Percentiles rank a stretch among this genome's conserved stretches.
phyloP scores from a whole-genome alignment of 2,329 filamentous ascomycete species.

The Cordyceps javanica region DNA sequence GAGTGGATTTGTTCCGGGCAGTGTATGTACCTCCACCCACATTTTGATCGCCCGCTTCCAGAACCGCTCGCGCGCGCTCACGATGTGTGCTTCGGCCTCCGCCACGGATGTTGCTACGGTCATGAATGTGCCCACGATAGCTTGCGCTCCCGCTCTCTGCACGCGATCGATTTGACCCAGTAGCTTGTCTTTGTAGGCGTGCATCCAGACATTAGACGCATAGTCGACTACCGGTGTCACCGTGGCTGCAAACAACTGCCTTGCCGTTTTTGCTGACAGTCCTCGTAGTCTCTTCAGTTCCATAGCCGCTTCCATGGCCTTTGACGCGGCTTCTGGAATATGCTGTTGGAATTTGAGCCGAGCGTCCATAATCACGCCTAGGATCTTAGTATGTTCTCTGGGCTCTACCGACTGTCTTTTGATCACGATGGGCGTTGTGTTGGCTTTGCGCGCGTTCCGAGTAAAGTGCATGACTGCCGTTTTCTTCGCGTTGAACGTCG shows the following conservation, averaged over 20 bases:
- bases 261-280: neutral
- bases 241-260: constrained; percentile 14
- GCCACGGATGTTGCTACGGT: too few relatives aligned
- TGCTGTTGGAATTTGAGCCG: constrained; percentile 15
- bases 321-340: constrained; percentile 2
- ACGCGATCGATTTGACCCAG: neutral
- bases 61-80: neutral
- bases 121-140: neutral
- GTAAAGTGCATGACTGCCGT: constrained; percentile 19
- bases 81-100: neutral
- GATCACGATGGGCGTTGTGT: neutral
- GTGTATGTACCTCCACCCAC: neutral
- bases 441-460: neutral
- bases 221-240: constrained; percentile 21
- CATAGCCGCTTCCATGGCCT: neutral
- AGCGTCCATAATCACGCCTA: constrained; percentile 17
- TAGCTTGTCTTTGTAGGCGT: constrained; percentile 13
- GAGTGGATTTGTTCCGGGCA: neutral
- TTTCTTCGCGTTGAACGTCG: constrained; percentile 22
- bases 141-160: neutral
- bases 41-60: neutral
- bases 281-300: neutral
- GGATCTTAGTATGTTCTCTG: constrained; percentile 1
- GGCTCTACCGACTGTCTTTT: neutral
- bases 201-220: constrained; percentile 20